Evolutionary conservation across 352 stramenopile species (phyloP).

Genomic region (Globisporangium sylvaticum): DNA sequence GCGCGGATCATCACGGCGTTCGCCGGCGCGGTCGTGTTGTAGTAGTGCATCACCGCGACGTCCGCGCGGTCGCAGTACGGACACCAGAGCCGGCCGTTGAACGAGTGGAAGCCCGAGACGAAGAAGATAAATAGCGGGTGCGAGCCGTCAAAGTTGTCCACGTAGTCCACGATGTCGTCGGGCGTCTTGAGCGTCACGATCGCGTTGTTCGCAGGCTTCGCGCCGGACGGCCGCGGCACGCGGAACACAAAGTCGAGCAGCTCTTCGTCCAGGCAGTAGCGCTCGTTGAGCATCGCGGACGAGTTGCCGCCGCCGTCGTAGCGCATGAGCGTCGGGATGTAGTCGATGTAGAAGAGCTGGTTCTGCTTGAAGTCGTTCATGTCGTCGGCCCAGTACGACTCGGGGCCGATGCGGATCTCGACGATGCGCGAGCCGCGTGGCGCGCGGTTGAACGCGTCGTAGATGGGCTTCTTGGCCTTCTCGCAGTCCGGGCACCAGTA

Average conservation of each 20-base stretch:
- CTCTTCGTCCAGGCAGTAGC: slow-evolving; percentile 58
- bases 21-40: slow-evolving; percentile 61
- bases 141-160: slow-evolving; percentile 57
- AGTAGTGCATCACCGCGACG: slow-evolving; percentile 72
- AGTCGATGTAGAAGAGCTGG: slow-evolving; percentile 82
- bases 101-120: slow-evolving; percentile 61
- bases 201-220: slow-evolving; percentile 38
- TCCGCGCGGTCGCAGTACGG: slow-evolving; percentile 75
- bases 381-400: slow-evolving; percentile 64
- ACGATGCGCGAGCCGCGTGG: slow-evolving; percentile 57
- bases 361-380: slow-evolving; percentile 77
- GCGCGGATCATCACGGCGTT: slow-evolving; percentile 51
- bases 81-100: slow-evolving; percentile 82
- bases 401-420: slow-evolving; percentile 60
- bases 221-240: slow-evolving; percentile 35
- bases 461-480: slow-evolving; percentile 49
- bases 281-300: slow-evolving; percentile 59
- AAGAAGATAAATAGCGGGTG: slow-evolving; percentile 79
- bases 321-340: slow-evolving; percentile 68
- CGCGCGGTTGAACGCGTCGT: slow-evolving; percentile 55
- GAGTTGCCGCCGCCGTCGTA: slow-evolving; percentile 77
- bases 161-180: slow-evolving; percentile 45
- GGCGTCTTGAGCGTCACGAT: slow-evolving; percentile 39
- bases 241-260: slow-evolving; percentile 70
- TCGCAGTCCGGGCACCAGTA: slow-evolving; percentile 79